Percentiles rank a stretch among this genome's conserved stretches.
phyloP scores from a whole-genome alignment of 306 rosid genomes.

The Gastrolobium villosum region DNA sequence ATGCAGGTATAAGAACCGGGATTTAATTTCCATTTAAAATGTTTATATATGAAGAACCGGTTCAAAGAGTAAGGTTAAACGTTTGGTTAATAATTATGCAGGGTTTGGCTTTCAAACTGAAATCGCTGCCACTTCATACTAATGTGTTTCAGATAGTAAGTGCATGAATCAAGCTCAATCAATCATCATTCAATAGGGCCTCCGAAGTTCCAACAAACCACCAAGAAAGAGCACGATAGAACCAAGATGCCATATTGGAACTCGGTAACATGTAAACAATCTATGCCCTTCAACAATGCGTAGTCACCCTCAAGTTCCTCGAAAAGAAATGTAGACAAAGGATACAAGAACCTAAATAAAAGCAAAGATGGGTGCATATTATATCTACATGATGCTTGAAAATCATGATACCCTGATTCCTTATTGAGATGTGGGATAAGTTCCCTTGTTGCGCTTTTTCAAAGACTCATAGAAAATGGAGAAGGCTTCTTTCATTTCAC shows the following conservation, averaged over 20 bases:
- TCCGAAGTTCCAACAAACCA: conserved; percentile 21
- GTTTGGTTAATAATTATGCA: not conserved
- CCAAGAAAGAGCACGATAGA: conserved; percentile 38
- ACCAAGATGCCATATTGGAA: conserved; percentile 26
- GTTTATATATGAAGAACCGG: not conserved
- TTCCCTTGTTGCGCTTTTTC: conserved; percentile 63
- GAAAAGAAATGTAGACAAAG: conserved; percentile 35
- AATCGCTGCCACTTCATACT: conserved; percentile 5
- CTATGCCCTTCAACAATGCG: conserved; percentile 38
- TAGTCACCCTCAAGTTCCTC: conserved; percentile 31
- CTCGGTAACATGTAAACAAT: conserved; percentile 43
- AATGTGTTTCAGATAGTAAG: not conserved
- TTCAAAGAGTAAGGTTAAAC: not conserved
- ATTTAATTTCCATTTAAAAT: conserved; percentile 6
- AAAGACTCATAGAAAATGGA: conserved; percentile 70
- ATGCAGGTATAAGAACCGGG: not conserved
- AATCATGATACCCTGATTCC: conserved; percentile 37
- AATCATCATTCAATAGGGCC: not conserved
- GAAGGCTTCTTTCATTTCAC: conserved; percentile 81
- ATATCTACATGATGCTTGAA: conserved; percentile 51
- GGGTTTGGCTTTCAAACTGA: conserved; percentile 19
- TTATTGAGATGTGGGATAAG: conserved; percentile 55
- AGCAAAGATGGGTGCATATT: conserved; percentile 28
- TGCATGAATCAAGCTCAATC: conserved; percentile 26
- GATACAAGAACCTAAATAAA: conserved; percentile 32